These are phyloP conservation scores for Lactarius trivialis DNA, from an alignment of 768 basidiomycete species.

Conservation along the genomic window DNA sequence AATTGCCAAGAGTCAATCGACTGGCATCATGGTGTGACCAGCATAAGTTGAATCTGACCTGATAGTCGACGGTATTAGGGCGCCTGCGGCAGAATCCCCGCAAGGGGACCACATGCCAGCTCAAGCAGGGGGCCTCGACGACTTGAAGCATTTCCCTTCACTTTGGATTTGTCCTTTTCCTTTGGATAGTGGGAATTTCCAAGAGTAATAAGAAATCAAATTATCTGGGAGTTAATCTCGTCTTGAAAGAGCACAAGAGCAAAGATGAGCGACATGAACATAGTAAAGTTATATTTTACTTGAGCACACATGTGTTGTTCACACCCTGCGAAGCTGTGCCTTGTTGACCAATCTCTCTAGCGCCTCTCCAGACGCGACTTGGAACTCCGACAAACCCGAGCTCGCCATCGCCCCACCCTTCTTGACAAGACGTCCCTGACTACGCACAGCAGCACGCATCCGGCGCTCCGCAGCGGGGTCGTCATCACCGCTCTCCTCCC, in stretches of 20 bases:
- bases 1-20: neutral
- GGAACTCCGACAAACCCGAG: constrained; percentile 66
- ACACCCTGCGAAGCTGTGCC: neutral
- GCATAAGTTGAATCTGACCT: neutral
- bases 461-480: constrained; percentile 63
- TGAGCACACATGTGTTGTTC: neutral
- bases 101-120: neutral
- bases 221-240: too few species aligned
- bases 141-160: neutral
- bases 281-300: neutral
- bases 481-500: constrained; percentile 18
- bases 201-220: neutral
- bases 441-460: constrained; percentile 81
- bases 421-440: constrained; percentile 75
- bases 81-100: neutral
- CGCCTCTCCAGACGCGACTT: constrained; percentile 58
- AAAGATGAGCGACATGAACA: neutral
- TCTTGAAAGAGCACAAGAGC: neutral
- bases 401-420: constrained; percentile 70
- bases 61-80: neutral
- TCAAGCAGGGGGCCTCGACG: neutral
- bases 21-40: neutral
- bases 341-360: constrained; percentile 50
- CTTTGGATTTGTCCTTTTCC: neutral
- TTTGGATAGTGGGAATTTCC: too few species aligned